These are phyloP conservation scores for Pythium aphanidermatum DNA, from an alignment of 352 stramenopile genomes.

Conservation along the genomic window DNA sequence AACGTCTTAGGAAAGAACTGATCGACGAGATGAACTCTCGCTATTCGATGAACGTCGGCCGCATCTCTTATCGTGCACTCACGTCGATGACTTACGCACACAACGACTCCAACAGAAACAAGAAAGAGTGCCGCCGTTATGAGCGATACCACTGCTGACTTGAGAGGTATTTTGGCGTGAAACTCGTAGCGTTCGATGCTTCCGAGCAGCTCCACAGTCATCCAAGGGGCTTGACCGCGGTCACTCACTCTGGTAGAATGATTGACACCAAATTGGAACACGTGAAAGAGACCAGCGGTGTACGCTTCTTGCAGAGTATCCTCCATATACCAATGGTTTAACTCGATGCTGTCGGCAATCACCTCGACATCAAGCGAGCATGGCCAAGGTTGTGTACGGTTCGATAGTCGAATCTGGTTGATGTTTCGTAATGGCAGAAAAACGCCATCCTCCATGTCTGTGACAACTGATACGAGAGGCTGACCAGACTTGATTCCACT, in stretches of 20 bases:
- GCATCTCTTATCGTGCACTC: constrained; percentile 12
- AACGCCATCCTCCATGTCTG: constrained; percentile 1
- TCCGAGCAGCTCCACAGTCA: neutral
- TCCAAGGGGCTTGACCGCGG: neutral
- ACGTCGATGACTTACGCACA: constrained; percentile 4
- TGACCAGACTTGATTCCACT: neutral
- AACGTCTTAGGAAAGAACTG: constrained; percentile 23
- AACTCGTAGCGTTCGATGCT: constrained; percentile 7
- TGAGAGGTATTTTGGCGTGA: constrained; percentile 2
- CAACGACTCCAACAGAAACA: constrained; percentile 4
- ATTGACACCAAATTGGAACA: constrained; percentile 18
- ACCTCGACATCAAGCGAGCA: constrained; percentile 11
- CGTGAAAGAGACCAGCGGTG: constrained; percentile 14
- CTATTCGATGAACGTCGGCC: constrained; percentile 17
- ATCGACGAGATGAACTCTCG: constrained; percentile 17
- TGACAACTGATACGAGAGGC: constrained; percentile 9
- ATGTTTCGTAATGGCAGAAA: constrained; percentile 10
- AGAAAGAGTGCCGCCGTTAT: constrained; percentile 2
- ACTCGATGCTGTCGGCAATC: constrained; percentile 9
- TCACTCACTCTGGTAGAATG: neutral
- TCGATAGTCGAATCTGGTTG: neutral
- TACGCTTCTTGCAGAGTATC: constrained; percentile 16
- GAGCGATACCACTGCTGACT: neutral
- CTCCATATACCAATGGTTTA: constrained; percentile 17
- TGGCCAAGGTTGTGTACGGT: neutral